These are phyloP conservation scores for Primulina huaijiensis DNA, from an alignment of 257 asterid species.

Conservation along the genomic window DNA sequence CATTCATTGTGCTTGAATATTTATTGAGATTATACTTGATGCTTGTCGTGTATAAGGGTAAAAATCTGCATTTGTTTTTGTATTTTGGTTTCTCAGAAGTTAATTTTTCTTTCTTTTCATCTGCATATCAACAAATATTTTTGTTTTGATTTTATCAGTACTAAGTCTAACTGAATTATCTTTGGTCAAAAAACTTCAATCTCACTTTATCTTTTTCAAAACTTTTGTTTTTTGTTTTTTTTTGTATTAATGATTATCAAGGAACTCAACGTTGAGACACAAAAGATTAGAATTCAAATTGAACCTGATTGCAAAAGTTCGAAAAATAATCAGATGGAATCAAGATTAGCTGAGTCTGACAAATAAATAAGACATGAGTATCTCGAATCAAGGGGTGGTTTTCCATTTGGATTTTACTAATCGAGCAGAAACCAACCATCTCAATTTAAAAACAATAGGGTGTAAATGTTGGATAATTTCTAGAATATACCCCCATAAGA, in stretches of 20 bases:
- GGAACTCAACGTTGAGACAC: not conserved
- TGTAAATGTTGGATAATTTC: not conserved
- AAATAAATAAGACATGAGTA: too few relatives aligned
- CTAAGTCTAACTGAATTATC: too few relatives aligned
- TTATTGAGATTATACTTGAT: constrained; percentile 8
- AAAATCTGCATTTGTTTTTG: too few relatives aligned
- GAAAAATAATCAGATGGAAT: not conserved
- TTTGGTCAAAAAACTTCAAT: too few relatives aligned
- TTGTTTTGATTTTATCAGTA: not conserved
- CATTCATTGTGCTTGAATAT: constrained; percentile 34
- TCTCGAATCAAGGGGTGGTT: not conserved
- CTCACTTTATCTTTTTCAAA: not conserved
- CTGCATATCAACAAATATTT: too few relatives aligned
- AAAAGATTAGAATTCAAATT: not conserved
- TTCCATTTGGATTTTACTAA: not conserved
- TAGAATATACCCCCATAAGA: not conserved
- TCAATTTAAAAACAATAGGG: not conserved
- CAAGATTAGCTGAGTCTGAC: not conserved
- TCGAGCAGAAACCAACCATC: too few relatives aligned
- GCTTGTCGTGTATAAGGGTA: not conserved
- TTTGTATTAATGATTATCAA: not conserved
- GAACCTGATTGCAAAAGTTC: not conserved
- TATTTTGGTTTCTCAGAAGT: not conserved
- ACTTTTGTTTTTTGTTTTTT: too few relatives aligned
- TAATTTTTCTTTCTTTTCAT: not conserved